Evolutionary conservation across 371 early-diverging fungal genomes (phyloP).

Genomic region (Saksenaea vasiformis): DNA sequence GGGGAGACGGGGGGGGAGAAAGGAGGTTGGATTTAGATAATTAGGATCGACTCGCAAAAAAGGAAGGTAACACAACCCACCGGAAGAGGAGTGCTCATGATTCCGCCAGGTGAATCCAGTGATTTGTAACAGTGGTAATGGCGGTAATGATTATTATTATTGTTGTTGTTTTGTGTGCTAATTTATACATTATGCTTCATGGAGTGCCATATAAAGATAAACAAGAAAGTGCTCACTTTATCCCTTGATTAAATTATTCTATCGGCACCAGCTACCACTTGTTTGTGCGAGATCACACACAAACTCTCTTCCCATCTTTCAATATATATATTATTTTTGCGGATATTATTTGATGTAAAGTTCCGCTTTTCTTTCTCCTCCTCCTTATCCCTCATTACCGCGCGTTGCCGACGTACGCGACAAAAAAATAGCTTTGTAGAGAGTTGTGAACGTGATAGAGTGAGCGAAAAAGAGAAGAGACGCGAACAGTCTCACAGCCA

Average conservation of each 20-base stretch:
- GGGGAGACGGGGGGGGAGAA: too few relatives aligned
- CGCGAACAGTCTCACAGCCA: neutral
- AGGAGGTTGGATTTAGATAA: neutral
- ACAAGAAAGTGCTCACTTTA: neutral
- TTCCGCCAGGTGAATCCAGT: neutral
- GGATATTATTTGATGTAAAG: constrained; percentile 1
- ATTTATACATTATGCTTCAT: neutral
- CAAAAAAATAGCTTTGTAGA: neutral
- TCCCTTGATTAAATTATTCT: constrained; percentile 3
- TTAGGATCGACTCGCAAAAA: neutral
- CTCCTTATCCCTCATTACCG: neutral
- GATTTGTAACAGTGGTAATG: too few relatives aligned
- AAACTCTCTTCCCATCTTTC: neutral
- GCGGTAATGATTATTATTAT: neutral
- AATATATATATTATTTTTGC: neutral
- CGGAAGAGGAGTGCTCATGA: neutral
- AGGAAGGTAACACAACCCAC: neutral
- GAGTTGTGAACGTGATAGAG: neutral
- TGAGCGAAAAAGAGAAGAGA: neutral
- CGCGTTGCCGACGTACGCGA: neutral
- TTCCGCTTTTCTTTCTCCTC: neutral
- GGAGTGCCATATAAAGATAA: constrained; percentile 1
- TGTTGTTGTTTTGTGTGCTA: neutral
- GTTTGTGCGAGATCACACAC: constrained; percentile 6
- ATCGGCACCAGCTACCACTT: neutral